Conservation (phyloP, 495 filamentous ascomycete genomes). For the Opeltia flavorubescens region DNA sequence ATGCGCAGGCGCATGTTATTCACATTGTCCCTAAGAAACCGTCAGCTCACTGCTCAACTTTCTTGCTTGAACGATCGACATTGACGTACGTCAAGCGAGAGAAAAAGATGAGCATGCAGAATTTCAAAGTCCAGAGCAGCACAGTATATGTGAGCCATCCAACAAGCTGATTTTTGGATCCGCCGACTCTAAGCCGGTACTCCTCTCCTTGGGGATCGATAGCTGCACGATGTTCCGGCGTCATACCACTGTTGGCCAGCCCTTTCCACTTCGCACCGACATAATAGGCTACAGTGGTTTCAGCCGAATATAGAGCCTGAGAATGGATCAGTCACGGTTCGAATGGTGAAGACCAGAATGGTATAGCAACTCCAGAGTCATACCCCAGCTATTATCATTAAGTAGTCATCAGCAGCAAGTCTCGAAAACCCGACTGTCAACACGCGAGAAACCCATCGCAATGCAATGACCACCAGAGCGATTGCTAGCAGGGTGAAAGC, state of each 20-base stretch:
- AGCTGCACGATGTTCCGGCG: slow-evolving; percentile 27
- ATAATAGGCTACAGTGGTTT: slow-evolving; percentile 33
- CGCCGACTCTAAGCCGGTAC: slow-evolving; percentile 34
- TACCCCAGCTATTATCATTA: slow-evolving; percentile 1
- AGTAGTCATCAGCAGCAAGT: slow-evolving; percentile 1
- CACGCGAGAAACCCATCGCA: background rate
- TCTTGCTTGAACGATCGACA: slow-evolving; percentile 1
- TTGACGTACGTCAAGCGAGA: slow-evolving; percentile 41
- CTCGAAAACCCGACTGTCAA: background rate
- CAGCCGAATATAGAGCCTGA: slow-evolving; percentile 20
- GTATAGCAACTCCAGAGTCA: background rate
- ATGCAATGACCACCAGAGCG: background rate
- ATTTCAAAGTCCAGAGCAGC: slow-evolving; percentile 44
- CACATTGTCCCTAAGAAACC: slow-evolving; percentile 27
- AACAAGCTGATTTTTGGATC: slow-evolving; percentile 42
- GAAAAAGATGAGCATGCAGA: slow-evolving; percentile 45
- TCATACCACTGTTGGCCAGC: slow-evolving; percentile 43
- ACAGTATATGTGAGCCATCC: slow-evolving; percentile 45
- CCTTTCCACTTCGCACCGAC: slow-evolving; percentile 33
- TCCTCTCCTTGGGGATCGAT: slow-evolving; percentile 32
- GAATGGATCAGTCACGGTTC: too few relatives aligned
- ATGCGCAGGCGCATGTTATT: slow-evolving; percentile 35
- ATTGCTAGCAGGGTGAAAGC: slow-evolving; percentile 2
- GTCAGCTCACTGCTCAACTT: slow-evolving; percentile 4
- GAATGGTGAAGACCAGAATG: too few relatives aligned